Conservation (phyloP, 2,329 filamentous ascomycete species). For the Botrytis medusae region DNA sequence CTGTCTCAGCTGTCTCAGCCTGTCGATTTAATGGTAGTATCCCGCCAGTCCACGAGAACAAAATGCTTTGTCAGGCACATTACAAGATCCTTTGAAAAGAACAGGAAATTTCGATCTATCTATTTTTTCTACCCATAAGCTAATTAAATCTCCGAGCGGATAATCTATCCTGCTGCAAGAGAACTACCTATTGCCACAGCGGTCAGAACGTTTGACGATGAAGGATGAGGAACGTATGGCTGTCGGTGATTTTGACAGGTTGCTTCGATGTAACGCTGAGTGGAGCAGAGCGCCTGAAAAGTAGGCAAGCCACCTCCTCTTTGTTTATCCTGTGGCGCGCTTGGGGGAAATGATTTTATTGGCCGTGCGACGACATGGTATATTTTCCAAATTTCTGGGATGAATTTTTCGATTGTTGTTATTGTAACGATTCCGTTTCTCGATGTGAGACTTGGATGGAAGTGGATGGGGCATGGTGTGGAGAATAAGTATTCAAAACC, state of each 20-base stretch:
- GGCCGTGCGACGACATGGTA: background rate
- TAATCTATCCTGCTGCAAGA: background rate
- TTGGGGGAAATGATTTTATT: background rate
- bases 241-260: background rate
- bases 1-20: background rate
- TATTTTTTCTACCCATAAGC: background rate
- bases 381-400: background rate
- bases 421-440: background rate
- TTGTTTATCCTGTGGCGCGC: background rate
- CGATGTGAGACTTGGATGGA: background rate
- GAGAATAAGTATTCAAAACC: background rate
- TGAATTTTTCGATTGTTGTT: background rate
- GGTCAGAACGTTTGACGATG: background rate
- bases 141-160: background rate
- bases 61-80: background rate
- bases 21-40: background rate
- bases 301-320: constrained; percentile 4
- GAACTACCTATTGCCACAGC: background rate
- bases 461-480: background rate
- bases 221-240: background rate
- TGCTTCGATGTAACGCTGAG: background rate
- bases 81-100: background rate
- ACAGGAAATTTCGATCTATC: background rate
- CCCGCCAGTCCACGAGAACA: background rate
- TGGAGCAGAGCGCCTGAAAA: background rate